Conservation (phyloP, 2,329 filamentous ascomycete species). For the Teratosphaeria nubilosa region DNA sequence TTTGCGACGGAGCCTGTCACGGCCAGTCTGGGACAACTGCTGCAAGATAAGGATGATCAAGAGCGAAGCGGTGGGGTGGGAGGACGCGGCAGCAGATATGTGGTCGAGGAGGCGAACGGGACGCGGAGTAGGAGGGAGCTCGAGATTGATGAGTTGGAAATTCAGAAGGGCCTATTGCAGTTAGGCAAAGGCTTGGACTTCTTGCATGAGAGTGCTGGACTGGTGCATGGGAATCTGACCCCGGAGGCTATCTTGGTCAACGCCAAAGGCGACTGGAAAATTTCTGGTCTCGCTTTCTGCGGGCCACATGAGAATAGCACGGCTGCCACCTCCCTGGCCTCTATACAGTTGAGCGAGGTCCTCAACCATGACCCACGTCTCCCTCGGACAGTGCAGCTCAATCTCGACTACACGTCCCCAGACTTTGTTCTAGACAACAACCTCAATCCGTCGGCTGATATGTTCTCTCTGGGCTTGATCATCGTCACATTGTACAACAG, state of each 20-base stretch:
- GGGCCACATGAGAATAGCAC: conserved; percentile 68
- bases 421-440: conserved; percentile 91
- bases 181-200: conserved; percentile 92
- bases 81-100: conserved; percentile 65
- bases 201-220: conserved; percentile 82
- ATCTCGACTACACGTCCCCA: conserved; percentile 86
- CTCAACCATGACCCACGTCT: conserved; percentile 78
- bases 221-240: conserved; percentile 90
- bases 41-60: conserved; percentile 75
- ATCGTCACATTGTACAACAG: conserved; percentile 88
- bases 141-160: conserved; percentile 93
- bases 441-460: conserved; percentile 71
- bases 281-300: conserved; percentile 86
- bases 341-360: conserved; percentile 72
- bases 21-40: conserved; percentile 68
- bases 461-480: conserved; percentile 86
- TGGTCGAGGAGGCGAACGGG: conserved; percentile 69
- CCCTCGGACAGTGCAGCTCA: conserved; percentile 72
- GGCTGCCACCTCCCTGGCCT: conserved; percentile 55
- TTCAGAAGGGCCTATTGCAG: conserved; percentile 90
- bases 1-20: conserved; percentile 92
- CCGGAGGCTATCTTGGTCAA: conserved; percentile 92
- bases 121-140: conserved; percentile 62
- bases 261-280: conserved; percentile 97
- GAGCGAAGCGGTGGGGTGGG: conserved; percentile 56